phyloP scores from a whole-genome alignment of 305 asterid genomes.

The Solanum chacoense region DNA sequence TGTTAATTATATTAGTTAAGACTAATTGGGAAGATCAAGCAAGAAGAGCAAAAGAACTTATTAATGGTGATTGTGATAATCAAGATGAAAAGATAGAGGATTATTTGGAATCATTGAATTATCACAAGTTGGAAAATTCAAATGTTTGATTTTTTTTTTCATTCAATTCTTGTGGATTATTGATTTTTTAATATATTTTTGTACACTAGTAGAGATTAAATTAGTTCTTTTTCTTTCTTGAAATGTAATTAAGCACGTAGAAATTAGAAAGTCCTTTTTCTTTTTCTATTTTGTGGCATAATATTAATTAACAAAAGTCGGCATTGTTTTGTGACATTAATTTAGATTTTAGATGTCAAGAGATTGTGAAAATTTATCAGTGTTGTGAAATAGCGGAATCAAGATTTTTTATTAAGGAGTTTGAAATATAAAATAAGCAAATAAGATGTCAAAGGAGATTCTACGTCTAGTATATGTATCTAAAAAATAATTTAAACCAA shows the following conservation, averaged over 20 bases:
- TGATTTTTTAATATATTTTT: background rate
- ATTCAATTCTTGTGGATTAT: background rate
- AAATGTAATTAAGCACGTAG: background rate
- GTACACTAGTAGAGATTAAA: background rate
- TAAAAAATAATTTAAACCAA: no score
- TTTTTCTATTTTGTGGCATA: background rate
- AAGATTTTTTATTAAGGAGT: no score
- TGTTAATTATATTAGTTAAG: constrained; percentile 9
- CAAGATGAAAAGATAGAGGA: background rate
- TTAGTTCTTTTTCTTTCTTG: background rate
- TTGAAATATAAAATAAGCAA: no score
- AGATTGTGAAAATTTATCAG: background rate
- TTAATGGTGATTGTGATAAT: background rate
- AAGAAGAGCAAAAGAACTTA: constrained; percentile 22
- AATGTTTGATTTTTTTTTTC: background rate
- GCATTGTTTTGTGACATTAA: background rate
- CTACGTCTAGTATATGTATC: no score
- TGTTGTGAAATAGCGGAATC: background rate
- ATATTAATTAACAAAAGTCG: background rate
- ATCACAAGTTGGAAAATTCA: background rate
- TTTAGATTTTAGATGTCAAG: background rate
- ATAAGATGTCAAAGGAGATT: no score
- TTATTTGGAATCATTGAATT: constrained; percentile 2
- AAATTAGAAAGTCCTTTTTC: background rate
- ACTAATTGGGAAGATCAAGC: constrained; percentile 31